These are phyloP conservation scores for Colletotrichum euphorbiae DNA, from an alignment of 2,329 filamentous ascomycete species.

Conservation along the genomic window DNA sequence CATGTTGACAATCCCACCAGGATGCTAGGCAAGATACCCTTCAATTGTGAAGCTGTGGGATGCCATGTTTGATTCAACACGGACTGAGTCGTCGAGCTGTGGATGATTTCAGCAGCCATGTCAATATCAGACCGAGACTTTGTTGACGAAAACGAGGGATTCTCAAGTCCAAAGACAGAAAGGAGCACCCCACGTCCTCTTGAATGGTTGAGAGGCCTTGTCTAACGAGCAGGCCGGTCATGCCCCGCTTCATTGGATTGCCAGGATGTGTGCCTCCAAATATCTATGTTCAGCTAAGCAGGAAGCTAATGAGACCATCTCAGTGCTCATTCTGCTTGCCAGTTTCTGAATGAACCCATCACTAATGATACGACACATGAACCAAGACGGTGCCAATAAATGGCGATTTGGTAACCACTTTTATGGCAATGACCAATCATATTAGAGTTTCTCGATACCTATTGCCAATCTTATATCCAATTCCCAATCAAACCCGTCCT, in stretches of 20 bases:
- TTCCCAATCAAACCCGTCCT: neutral
- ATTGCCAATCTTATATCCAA: neutral
- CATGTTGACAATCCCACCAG: constrained; percentile 43
- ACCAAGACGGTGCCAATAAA: no score
- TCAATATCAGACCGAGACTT: no score
- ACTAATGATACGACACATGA: no score
- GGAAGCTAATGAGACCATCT: neutral
- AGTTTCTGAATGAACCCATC: neutral
- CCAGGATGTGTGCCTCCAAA: neutral
- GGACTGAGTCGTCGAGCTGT: neutral
- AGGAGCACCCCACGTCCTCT: no score
- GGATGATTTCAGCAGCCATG: constrained; percentile 15
- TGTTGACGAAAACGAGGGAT: no score
- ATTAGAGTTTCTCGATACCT: neutral
- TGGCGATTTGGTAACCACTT: no score
- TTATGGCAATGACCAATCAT: no score
- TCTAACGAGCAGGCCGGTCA: no score
- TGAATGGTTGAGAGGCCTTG: no score
- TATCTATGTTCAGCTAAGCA: neutral
- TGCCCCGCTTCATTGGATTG: neutral
- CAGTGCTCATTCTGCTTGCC: neutral
- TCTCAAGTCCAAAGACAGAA: no score
- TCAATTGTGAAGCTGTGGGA: neutral
- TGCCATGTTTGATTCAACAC: constrained; percentile 20
- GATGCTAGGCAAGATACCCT: neutral